These are phyloP conservation scores for Nakazawaea ishiwadae DNA, from an alignment of 805 yeast genomes.

Conservation along the genomic window DNA sequence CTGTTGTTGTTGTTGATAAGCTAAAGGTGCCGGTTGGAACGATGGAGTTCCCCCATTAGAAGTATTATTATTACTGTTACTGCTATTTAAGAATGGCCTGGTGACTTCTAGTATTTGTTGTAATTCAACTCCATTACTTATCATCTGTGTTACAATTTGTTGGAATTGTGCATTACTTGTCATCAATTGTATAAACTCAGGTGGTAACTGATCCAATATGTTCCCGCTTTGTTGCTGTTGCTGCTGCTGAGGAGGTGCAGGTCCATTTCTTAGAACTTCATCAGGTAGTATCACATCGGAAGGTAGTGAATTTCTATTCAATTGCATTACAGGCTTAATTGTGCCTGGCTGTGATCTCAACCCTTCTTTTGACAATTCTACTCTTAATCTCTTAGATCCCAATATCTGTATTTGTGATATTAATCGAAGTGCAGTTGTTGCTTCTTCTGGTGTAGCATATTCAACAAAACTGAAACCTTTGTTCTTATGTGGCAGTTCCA, in stretches of 20 bases:
- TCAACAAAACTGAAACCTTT: conserved; percentile 70
- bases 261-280: conserved; percentile 30
- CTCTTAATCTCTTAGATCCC: conserved; percentile 44
- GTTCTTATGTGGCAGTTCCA: conserved; percentile 52
- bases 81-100: conserved; percentile 24
- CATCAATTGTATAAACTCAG: conserved; percentile 19
- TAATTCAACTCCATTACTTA: conserved; percentile 30
- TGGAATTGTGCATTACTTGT: conserved; percentile 27
- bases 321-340: conserved; percentile 36
- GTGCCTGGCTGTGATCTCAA: conserved; percentile 26
- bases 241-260: conserved; percentile 1
- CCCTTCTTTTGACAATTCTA: conserved; percentile 62
- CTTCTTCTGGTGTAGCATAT: conserved; percentile 47
- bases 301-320: conserved; percentile 47
- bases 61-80: no score
- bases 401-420: conserved; percentile 40
- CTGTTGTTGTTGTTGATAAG: conserved; percentile 10
- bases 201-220: conserved; percentile 14
- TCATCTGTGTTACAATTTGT: conserved; percentile 30
- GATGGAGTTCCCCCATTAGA: conserved; percentile 6
- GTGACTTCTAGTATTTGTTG: conserved; percentile 25
- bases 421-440: conserved; percentile 41
- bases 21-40: background rate
- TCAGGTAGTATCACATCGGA: conserved; percentile 53
- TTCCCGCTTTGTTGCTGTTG: conserved; percentile 5